A percentile compares a stretch with the other conserved stretches of the same genome.
phyloP scores from a whole-genome alignment of 495 filamentous ascomycete species.

The Neurospora hispaniola region DNA sequence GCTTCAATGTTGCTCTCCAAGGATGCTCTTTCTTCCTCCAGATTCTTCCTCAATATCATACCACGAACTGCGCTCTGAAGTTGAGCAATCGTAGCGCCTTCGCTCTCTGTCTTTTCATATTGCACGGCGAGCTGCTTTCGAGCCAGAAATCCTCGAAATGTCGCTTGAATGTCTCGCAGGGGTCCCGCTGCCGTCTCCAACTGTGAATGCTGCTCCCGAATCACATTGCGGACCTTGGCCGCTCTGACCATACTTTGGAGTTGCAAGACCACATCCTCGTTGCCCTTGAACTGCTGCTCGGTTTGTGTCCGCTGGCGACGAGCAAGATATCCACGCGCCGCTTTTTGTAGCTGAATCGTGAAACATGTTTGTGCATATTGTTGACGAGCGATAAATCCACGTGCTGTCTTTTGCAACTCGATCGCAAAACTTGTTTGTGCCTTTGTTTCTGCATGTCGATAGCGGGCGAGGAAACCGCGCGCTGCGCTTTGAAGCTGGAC shows the following conservation, averaged over 20 bases:
- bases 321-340: conserved; percentile 66
- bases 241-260: conserved; percentile 82
- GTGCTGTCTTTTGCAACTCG: conserved; percentile 63
- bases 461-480: conserved; percentile 69
- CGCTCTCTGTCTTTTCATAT: conserved; percentile 39
- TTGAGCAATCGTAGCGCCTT: conserved; percentile 32
- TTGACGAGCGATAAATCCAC: conserved; percentile 68
- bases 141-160: conserved; percentile 47
- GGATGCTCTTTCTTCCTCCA: conserved; percentile 27
- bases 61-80: conserved; percentile 46
- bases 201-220: conserved; percentile 51
- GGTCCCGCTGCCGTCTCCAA: conserved; percentile 47
- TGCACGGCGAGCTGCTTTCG: conserved; percentile 42
- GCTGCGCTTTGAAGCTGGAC: conserved; percentile 65
- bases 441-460: conserved; percentile 48
- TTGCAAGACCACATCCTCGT: conserved; percentile 58
- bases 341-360: conserved; percentile 65
- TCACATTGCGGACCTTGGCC: conserved; percentile 57
- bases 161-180: conserved; percentile 61
- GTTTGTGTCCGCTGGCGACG: conserved; percentile 51
- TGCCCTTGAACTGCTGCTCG: conserved; percentile 57
- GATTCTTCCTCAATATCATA: conserved; percentile 31
- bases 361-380: conserved; percentile 44
- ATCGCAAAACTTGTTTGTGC: conserved; percentile 52
- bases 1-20: conserved; percentile 26